Conservation (phyloP, 2,329 filamentous ascomycete species). For the Scedosporium aurantiacum region DNA sequence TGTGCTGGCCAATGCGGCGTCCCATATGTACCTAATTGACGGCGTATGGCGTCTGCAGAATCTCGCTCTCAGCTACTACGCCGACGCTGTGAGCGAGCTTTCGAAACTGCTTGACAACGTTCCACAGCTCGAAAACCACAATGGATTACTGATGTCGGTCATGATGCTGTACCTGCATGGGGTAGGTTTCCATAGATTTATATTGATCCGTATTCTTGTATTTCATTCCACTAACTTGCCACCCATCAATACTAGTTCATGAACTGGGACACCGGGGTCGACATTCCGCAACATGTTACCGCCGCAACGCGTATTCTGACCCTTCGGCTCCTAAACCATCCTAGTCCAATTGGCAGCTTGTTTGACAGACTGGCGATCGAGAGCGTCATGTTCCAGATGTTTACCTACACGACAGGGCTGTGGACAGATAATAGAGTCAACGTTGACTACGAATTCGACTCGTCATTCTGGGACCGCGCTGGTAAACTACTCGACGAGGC, state of each 20-base stretch:
- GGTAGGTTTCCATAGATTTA: too few species aligned
- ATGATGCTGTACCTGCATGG: conserved; percentile 17
- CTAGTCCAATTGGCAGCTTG: conserved; percentile 6
- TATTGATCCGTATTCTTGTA: too few species aligned
- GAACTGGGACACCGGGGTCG: conserved; percentile 11
- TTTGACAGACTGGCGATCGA: conserved; percentile 15
- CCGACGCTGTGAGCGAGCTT: conserved; percentile 12
- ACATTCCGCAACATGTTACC: conserved; percentile 13
- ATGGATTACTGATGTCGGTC: conserved; percentile 15
- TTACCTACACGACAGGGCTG: conserved; percentile 12
- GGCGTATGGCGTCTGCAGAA: conserved; percentile 11
- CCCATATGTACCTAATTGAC: conserved; percentile 14
- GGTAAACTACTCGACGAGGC: conserved; percentile 11
- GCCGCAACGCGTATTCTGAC: conserved; percentile 14
- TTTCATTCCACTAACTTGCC: too few species aligned
- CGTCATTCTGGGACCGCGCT: conserved; percentile 11
- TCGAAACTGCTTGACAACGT: conserved; percentile 9
- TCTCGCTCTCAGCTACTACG: conserved; percentile 15
- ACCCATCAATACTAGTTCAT: conserved; percentile 6
- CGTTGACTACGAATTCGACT: conserved; percentile 9
- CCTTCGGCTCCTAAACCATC: conserved; percentile 7
- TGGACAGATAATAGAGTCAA: conserved; percentile 12
- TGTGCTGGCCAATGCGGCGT: conserved; percentile 17
- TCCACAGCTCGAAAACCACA: conserved; percentile 11
- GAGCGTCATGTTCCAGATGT: conserved; percentile 16